Evolutionary conservation across 1,284 basidiomycete genomes (phyloP), one percentile per base, ranked within the genome.

Genomic region (Pseudozyma hubeiensis): DNA sequence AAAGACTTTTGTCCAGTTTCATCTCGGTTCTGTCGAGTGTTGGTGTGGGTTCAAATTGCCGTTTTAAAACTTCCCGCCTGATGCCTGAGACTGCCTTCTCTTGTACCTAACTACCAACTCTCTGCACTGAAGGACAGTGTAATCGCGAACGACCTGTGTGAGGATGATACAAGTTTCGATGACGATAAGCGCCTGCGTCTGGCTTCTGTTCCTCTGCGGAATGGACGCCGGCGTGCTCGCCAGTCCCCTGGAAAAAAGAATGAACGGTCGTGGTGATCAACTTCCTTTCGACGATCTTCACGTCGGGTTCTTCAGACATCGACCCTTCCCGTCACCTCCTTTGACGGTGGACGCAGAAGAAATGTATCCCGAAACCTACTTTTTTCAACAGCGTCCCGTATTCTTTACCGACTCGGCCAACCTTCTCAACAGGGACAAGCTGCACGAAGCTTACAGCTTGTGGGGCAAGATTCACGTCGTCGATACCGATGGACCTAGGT

Each of bases 381-480:
- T 62, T 17, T 51, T 37, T 47, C 10, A 55, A 6, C n/a, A 24
- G 9, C 35, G 44, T 1, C 59, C 59, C n/a, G 24, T 62, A 17
- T 51, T 62, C 30, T 29, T 54, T 31, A 39, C 47, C 29, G 35
- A 45, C 33, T 8, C 7, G 4, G 13, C 1, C 11, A 10, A 10
- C 14, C 41, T 39, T 40, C 31, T 62, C 16, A 55, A 17, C 24
- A 13, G 30, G 14, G 44, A 17, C 11, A 7, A 39, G 29, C 53
- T 62, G 19, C 47, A 48, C 7, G 31, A 45, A 40, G 47, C 50
- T 2, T 62, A 33, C 41, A 31, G 1, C 10, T 8, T 17, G 0
- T 62, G 49, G 16, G 59, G 59, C 39, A 37, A 51, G 24, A 35
- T 62, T 13, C 47, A 54, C 40, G 40, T 62, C 14, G 59, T 39